Base-by-base conservation (phyloP, 805 yeast genomes). In the Candida maris region DNA sequence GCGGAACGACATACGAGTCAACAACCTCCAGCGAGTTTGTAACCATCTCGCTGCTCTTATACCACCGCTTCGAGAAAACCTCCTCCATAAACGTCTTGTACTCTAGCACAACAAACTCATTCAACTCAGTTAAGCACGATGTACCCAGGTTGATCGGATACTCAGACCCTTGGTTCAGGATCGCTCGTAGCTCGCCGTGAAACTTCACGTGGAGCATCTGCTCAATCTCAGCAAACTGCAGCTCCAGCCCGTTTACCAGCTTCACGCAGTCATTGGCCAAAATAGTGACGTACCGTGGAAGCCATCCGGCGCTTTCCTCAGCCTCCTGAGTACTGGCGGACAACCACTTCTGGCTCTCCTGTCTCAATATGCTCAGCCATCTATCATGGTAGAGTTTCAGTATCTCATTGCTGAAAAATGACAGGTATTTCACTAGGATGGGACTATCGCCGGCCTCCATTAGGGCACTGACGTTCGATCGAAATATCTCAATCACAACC, bases 361-460 rank as follows among this genome's bases (percentile, higher is more conserved):
- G 36, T 9, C 47, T 45, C 20, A 56, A 29, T 4, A 42, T 35
- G 7, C 22, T 22, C 6, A 37, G 22, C 60, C 61, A 57, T 22
- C 30, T 19, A 17, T 48, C 48, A 34, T 49, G 43, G 24, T 37
- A 52, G n/a, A 34, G 35, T 16, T 38, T 44, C 37, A 57, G 28
- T n/a, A 49, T 36, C 14, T 51, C 52, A 27, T 26, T 35, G 17
- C 51, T 43, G 35, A 57, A 50, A 34, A 44, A 54, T 15, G 37
- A 26, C 26, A 57, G 34, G 35, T 51, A 57, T 31, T 51, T 49
- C 15, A 52, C 29, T 24, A 56, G 34, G 1, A 53, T 59, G 23
- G 52, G 51, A 18, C 57, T 49, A 41, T 54, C 60, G 6, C 56
- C 55, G n/a, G 61, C 49, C 24, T 71, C 71, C 37, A 70, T 57